These are phyloP conservation scores for Fusarium buxicola DNA, from an alignment of 2,329 filamentous ascomycete species.

Conservation along the genomic window DNA sequence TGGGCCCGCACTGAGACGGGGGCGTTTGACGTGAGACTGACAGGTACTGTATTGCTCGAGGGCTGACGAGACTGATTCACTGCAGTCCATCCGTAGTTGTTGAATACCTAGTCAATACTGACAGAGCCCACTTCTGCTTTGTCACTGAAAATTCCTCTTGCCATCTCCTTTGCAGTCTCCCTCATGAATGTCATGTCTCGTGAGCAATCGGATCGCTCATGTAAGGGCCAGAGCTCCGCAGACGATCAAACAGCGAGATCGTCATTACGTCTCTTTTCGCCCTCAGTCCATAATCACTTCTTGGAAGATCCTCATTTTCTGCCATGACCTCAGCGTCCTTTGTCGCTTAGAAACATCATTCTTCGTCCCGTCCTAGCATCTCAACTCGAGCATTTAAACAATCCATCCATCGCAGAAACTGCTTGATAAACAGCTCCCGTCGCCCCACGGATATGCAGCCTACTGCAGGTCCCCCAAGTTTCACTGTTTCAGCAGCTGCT, in stretches of 20 bases:
- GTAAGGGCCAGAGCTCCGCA: constrained; percentile 3
- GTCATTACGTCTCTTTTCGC: constrained; percentile 10
- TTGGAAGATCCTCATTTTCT: background rate
- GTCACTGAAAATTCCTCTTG: background rate
- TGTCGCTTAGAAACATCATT: no score
- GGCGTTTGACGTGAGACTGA: constrained; percentile 8
- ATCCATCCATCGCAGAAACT: no score
- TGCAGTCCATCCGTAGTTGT: no score
- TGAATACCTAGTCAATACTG: no score
- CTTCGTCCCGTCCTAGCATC: no score
- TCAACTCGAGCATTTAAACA: background rate
- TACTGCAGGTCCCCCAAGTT: constrained; percentile 26
- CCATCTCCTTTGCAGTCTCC: constrained; percentile 12
- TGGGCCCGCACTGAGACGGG: constrained; percentile 18
- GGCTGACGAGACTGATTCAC: no score
- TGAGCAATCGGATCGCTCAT: constrained; percentile 1
- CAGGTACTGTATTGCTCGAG: background rate
- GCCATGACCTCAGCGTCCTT: background rate
- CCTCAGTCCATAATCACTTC: background rate
- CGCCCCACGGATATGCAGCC: constrained; percentile 3
- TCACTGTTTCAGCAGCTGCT: constrained; percentile 41
- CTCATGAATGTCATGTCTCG: constrained; percentile 9
- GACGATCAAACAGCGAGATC: constrained; percentile 15
- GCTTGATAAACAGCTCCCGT: background rate
- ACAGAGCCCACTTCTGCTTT: no score